Evolutionary conservation across 75 land plant genomes (phyloP).

Genomic region (Gnetum montanum): DNA sequence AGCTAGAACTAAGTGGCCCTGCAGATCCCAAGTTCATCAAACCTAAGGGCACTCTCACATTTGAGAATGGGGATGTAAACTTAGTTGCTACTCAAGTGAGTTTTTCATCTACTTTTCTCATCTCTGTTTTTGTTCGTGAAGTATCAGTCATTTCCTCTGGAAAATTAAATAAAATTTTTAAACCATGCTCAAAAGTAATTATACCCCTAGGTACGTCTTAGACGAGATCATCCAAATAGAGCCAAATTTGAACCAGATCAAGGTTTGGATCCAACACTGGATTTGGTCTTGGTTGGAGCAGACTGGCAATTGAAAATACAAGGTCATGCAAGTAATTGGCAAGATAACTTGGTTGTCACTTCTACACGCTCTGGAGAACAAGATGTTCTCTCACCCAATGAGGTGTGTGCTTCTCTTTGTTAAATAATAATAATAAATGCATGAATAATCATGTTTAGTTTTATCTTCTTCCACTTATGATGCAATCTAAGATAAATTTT

Average conservation of each 20-base stretch:
- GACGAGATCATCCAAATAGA: slow-evolving; percentile 76
- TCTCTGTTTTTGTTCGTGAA: background rate
- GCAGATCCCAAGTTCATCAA: slow-evolving; percentile 78
- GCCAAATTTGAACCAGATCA: slow-evolving; percentile 97
- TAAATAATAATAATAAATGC: too few species aligned
- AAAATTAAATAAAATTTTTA: too few species aligned
- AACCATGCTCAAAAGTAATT: too few species aligned
- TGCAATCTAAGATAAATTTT: too few species aligned
- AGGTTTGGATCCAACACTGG: slow-evolving; percentile 87
- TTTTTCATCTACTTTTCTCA: background rate
- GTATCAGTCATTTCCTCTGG: background rate
- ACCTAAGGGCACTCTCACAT: slow-evolving; percentile 81
- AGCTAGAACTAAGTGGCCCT: slow-evolving; percentile 81
- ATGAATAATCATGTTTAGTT: too few species aligned
- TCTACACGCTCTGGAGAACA: slow-evolving; percentile 95
- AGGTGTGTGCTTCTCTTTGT: slow-evolving; percentile 68
- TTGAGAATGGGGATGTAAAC: slow-evolving; percentile 97
- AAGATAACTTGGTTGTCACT: slow-evolving; percentile 90
- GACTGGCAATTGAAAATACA: slow-evolving; percentile 97
- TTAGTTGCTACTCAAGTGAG: slow-evolving; percentile 91
- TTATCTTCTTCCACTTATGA: too few species aligned
- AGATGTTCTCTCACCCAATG: slow-evolving; percentile 76
- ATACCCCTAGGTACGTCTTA: slow-evolving; percentile 84
- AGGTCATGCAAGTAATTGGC: slow-evolving; percentile 92
- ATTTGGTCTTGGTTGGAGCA: slow-evolving; percentile 88